Evolutionary conservation across 441 rosid species (phyloP).

Genomic region (Francoa sonchifolia): DNA sequence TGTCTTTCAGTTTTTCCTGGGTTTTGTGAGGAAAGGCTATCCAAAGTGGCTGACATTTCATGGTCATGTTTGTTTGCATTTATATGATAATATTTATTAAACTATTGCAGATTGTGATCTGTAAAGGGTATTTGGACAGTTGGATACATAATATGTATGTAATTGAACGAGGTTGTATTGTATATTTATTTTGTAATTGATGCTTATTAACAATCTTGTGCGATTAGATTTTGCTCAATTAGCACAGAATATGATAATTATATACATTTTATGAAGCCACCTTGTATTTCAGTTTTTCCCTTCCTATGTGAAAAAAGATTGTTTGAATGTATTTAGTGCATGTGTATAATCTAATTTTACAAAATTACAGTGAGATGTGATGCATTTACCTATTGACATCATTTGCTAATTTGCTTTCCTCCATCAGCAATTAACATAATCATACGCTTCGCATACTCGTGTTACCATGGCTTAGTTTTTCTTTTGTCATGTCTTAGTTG

Average conservation of each 20-base stretch:
- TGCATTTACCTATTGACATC: slow-evolving; percentile 12
- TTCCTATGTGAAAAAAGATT: too few relatives aligned
- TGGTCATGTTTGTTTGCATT: neutral
- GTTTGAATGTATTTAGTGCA: too few relatives aligned
- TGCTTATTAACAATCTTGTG: slow-evolving; percentile 17
- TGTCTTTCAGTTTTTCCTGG: slow-evolving; percentile 11
- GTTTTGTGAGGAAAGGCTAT: slow-evolving; percentile 11
- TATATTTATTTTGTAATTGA: neutral
- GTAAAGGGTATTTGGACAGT: too few relatives aligned
- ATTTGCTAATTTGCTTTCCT: slow-evolving; percentile 11
- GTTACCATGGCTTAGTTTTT: neutral
- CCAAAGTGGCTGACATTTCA: slow-evolving; percentile 9
- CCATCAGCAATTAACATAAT: slow-evolving; percentile 14
- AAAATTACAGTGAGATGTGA: neutral
- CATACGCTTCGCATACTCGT: slow-evolving; percentile 12
- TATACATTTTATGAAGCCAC: slow-evolving; percentile 9
- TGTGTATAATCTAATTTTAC: neutral
- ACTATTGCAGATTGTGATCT: too few relatives aligned
- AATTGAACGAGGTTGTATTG: neutral
- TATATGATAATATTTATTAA: neutral
- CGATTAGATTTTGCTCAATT: slow-evolving; percentile 4
- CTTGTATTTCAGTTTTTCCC: slow-evolving; percentile 26
- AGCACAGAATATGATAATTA: slow-evolving; percentile 16
- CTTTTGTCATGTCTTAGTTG: too few relatives aligned
- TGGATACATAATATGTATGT: neutral